Conservation (phyloP, 2,329 filamentous ascomycete species). For the Penicillium sp. region DNA sequence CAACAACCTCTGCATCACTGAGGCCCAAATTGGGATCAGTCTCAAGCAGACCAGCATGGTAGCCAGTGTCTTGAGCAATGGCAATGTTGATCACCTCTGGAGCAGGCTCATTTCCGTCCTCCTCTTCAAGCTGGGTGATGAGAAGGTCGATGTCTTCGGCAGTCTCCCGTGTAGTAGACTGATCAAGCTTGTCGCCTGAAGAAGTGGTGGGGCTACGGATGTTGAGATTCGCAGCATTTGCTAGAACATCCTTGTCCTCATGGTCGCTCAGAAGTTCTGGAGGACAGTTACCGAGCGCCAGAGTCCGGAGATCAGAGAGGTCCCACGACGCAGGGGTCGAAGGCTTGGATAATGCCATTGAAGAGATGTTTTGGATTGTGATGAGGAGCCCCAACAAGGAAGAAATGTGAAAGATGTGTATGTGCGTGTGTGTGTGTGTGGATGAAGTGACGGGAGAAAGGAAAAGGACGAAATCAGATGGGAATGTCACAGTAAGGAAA, state of each 20-base stretch:
- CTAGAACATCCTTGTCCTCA: conserved; percentile 10
- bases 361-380: background rate
- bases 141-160: conserved; percentile 84
- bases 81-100: conserved; percentile 62
- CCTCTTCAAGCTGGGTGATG: conserved; percentile 83
- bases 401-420: background rate
- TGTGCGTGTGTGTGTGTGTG: background rate
- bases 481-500: background rate
- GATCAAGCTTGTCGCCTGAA: background rate
- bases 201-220: too few relatives aligned
- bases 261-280: background rate
- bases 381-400: background rate
- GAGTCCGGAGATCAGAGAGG: background rate
- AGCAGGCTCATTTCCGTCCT: conserved; percentile 70
- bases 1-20: conserved; percentile 67
- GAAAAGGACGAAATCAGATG: background rate
- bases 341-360: background rate
- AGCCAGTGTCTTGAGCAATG: conserved; percentile 56
- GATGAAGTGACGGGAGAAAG: background rate
- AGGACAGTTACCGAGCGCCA: conserved; percentile 8
- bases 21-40: conserved; percentile 76
- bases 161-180: background rate
- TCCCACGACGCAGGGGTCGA: background rate
- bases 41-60: conserved; percentile 75
- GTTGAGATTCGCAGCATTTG: background rate